phyloP scores from a whole-genome alignment of 192 early-diverging fungal species.

The Linnemannia schmuckeri region DNA sequence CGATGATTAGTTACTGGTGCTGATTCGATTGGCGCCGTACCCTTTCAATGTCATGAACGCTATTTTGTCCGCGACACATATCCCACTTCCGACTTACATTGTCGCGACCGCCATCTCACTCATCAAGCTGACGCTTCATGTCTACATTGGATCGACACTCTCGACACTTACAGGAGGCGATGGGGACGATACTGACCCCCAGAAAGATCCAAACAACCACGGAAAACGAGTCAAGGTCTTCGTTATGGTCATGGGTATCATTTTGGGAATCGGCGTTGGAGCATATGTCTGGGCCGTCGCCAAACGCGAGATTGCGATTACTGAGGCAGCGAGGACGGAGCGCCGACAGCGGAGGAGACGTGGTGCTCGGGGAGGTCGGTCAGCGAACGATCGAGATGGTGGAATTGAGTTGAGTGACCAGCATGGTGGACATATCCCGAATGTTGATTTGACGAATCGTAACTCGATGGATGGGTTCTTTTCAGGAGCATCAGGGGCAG shows the following conservation, averaged over 20 bases:
- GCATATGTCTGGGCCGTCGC: constrained; percentile 64
- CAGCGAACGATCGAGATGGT: background rate
- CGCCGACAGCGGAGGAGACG: constrained; percentile 29
- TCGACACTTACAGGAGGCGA: constrained; percentile 58
- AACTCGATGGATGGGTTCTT: background rate
- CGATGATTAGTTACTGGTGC: constrained; percentile 64
- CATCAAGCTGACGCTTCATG: constrained; percentile 68
- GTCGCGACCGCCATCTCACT: constrained; percentile 70
- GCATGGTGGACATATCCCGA: constrained; percentile 2
- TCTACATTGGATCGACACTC: constrained; percentile 72
- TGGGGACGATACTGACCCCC: constrained; percentile 37
- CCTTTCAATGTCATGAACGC: constrained; percentile 77
- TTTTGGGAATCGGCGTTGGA: constrained; percentile 61
- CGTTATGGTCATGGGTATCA: constrained; percentile 31
- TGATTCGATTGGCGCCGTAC: constrained; percentile 81
- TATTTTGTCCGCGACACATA: constrained; percentile 67
- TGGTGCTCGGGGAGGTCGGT: background rate
- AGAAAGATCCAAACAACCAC: constrained; percentile 10
- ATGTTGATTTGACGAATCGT: constrained; percentile 14
- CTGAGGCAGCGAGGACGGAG: constrained; percentile 26
- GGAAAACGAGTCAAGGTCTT: constrained; percentile 38
- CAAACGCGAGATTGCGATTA: constrained; percentile 52
- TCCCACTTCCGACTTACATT: constrained; percentile 59
- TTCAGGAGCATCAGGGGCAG: background rate
- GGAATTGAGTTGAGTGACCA: constrained; percentile 27